Evolutionary conservation across 75 land plant genomes (phyloP).

Genomic region (Pinus taeda): DNA sequence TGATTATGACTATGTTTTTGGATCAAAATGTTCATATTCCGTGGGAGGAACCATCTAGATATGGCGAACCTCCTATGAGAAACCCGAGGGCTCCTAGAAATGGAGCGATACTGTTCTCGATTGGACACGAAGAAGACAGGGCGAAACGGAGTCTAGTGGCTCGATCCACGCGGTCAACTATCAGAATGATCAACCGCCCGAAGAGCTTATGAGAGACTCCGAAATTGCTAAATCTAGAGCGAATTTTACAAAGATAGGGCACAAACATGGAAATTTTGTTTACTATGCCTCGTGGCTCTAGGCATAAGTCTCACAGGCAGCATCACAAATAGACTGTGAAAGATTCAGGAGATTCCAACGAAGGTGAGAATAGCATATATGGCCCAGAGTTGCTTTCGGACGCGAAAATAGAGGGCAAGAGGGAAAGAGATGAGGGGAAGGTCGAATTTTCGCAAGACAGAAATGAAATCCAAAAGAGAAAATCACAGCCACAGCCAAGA

Average conservation of each 20-base stretch:
- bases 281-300: constrained; percentile 7
- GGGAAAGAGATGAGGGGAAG: constrained; percentile 6
- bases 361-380: constrained; percentile 1
- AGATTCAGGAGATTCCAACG: constrained; percentile 4
- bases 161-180: background rate
- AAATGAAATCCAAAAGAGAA: constrained; percentile 8
- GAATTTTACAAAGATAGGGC: background rate
- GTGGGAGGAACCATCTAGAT: too few relatives aligned
- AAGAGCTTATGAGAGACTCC: background rate
- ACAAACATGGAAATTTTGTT: background rate
- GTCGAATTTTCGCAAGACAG: background rate
- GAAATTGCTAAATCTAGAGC: background rate
- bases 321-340: constrained; percentile 6
- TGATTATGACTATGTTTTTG: too few relatives aligned
- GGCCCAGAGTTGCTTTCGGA: background rate
- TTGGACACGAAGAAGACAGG: background rate
- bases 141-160: background rate
- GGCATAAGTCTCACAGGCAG: constrained; percentile 8
- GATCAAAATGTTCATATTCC: too few relatives aligned
- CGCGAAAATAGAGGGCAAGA: constrained; percentile 5
- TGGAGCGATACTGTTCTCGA: background rate
- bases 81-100: background rate
- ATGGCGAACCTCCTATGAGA: too few relatives aligned
- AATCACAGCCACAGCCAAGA: background rate
- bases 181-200: background rate